Percentiles rank a stretch among this genome's conserved stretches.
Conservation (phyloP, 2,329 filamentous ascomycete species). For the Trichothecium sympodiale region DNA sequence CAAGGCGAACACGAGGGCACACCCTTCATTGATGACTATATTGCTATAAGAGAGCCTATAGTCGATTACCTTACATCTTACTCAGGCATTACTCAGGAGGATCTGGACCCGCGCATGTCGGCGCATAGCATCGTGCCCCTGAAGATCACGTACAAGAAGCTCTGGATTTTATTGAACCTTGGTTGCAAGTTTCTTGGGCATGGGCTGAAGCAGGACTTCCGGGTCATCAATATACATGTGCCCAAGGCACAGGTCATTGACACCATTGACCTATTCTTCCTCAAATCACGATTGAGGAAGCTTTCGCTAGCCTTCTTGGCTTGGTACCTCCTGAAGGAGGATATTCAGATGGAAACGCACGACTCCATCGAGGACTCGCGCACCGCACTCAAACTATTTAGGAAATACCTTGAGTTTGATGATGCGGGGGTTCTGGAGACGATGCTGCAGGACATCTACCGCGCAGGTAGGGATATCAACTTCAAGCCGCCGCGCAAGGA, state of each 20-base stretch:
- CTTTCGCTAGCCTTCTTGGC: conserved; percentile 85
- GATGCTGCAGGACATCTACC: conserved; percentile 81
- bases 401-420: conserved; percentile 81
- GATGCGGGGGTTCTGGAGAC: conserved; percentile 75
- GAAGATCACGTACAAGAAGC: conserved; percentile 93
- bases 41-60: conserved; percentile 78
- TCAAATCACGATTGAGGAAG: conserved; percentile 70
- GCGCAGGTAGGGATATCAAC: conserved; percentile 33
- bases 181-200: conserved; percentile 92
- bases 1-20: conserved; percentile 65
- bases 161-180: conserved; percentile 91
- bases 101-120: conserved; percentile 69
- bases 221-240: conserved; percentile 95
- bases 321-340: conserved; percentile 82
- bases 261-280: conserved; percentile 84
- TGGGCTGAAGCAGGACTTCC: conserved; percentile 88
- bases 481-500: conserved; percentile 40
- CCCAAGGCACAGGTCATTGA: conserved; percentile 86
- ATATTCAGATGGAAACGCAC: conserved; percentile 86
- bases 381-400: conserved; percentile 78
- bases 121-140: conserved; percentile 75
- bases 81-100: conserved; percentile 78
- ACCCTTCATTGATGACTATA: conserved; percentile 96
- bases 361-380: conserved; percentile 93
- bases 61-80: conserved; percentile 93